Base-by-base conservation (phyloP, 305 asterid species). In the Withania somnifera region DNA sequence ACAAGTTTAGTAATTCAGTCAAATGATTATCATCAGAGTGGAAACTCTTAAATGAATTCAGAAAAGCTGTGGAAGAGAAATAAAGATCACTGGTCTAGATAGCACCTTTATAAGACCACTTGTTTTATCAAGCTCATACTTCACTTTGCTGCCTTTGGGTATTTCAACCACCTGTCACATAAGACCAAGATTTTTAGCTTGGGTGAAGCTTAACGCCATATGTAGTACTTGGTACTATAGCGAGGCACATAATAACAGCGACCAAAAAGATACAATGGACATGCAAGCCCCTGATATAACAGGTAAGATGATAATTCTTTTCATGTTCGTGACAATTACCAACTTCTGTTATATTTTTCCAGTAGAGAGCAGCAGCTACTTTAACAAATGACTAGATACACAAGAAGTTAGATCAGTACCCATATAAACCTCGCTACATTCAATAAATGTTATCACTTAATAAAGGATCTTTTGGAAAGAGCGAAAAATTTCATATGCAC, bases 111-210 rank as follows among this genome's bases (percentile, higher is more conserved):
- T 92, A 77, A 95, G 97, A 61, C 99, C 98, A 63, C 92, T 93
- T 82, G 86, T 83, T 90, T 95, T 95, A 91, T 94, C 97, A 60
- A 95, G 99, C 93, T 95, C 99, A 45, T 95, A 95, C 80, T 95
- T 94, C 26, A 95, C 99, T 88, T 91, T 95, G 90, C 98, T 89
- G 82, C 98, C 97, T 87, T 94, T 91, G 78, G 94, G 93, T 76
- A 93, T 95, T 88, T 95, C 99, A 85, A 95, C 88, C 82, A 92
- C 98, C 98, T 94, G 94, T 82, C 67, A 84, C 83, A 82, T 67
- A 75, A 76, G 32, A 77, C 30, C 36, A 32, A 13, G 86, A 57
- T 14, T 57, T n/a, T 78, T 14, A 78, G 73, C 22, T 42, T 45
- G 17, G 2, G 11, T 28, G 56, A 40, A 56, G 10, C 75, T 22